phyloP scores from a whole-genome alignment of 345 rosid genomes.

The Excoecaria cochinchinensis region DNA sequence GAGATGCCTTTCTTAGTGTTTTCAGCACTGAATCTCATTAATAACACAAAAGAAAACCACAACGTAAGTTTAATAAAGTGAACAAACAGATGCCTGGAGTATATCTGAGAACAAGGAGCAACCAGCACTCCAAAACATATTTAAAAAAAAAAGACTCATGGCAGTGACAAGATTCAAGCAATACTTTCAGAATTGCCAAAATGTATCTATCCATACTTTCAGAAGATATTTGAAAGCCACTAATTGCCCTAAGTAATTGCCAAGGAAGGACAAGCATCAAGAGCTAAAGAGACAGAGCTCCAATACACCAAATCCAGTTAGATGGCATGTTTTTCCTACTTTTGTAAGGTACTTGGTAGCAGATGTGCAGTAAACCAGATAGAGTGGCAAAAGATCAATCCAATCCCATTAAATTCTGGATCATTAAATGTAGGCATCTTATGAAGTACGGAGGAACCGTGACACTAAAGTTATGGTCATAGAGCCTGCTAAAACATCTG shows the following conservation, averaged over 20 bases:
- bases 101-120: neutral
- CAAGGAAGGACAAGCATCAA: neutral
- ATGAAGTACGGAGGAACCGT: neutral
- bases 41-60: neutral
- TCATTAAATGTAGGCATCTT: neutral
- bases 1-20: neutral
- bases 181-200: neutral
- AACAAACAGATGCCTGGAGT: neutral
- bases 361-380: neutral
- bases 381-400: neutral
- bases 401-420: neutral
- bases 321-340: neutral
- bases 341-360: neutral
- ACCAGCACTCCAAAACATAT: neutral
- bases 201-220: neutral
- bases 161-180: neutral
- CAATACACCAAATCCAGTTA: neutral
- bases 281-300: constrained; percentile 1
- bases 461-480: neutral
- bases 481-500: too few relatives aligned
- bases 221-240: neutral
- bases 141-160: neutral
- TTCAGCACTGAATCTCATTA: neutral
- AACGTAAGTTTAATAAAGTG: neutral
- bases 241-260: neutral